Evolutionary conservation across 169 alveolate genomes (phyloP).

Genomic region (Pseudocohnilembus persalinus): DNA sequence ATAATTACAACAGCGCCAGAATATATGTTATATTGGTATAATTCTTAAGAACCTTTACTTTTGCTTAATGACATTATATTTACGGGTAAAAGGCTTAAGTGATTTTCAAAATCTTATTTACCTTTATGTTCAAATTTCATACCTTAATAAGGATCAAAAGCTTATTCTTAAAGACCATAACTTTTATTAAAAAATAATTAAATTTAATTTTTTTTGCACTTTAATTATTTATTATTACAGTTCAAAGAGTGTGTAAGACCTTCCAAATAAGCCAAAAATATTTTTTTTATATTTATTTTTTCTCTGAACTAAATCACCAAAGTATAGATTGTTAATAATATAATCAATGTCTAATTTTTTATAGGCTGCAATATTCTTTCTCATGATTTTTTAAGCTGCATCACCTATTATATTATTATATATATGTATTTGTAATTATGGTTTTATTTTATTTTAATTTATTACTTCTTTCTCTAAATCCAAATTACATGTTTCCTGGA

Average conservation of each 20-base stretch:
- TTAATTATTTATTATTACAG: too few species aligned
- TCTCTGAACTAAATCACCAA: not conserved
- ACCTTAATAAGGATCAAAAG: not conserved
- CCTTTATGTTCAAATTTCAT: not conserved
- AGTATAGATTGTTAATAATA: not conserved
- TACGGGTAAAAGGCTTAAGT: not conserved
- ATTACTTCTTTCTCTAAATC: not conserved
- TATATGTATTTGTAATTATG: too few species aligned
- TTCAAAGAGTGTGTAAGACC: too few species aligned
- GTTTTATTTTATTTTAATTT: too few species aligned
- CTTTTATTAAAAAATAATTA: not conserved
- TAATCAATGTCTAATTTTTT: not conserved
- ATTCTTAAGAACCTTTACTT: not conserved
- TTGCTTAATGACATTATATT: not conserved
- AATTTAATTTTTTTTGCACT: too few species aligned
- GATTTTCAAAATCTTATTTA: not conserved
- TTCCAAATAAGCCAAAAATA: too few species aligned
- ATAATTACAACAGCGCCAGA: not conserved
- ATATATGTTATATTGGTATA: not conserved
- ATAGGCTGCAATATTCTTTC: not conserved
- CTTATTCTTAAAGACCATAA: not conserved
- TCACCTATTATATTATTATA: not conserved
- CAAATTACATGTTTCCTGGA: not conserved
- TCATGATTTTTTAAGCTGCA: not conserved
- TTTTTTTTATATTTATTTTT: too few species aligned